Evolutionary conservation across 2,329 filamentous ascomycete genomes (phyloP), one percentile per base, ranked within the genome.

Genomic region (Orbilia ellipsospora): DNA sequence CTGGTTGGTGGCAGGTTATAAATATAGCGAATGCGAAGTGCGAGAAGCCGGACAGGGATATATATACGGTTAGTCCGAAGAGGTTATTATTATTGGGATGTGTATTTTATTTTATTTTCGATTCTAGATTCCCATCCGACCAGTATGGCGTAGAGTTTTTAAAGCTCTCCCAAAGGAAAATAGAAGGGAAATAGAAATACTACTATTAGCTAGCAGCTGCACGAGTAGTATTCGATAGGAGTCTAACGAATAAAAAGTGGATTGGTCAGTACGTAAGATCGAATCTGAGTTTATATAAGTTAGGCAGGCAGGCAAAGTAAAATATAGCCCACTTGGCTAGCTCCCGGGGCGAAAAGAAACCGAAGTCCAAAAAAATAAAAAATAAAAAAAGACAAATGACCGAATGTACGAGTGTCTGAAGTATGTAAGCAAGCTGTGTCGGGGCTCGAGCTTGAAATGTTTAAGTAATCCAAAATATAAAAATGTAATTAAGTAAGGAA

Each of bases 11-110:
- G 23, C 4, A 23, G 56, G 15, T 23, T 72, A 69, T 69, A 68
- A 68, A 54, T 61, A 68, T 20, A 13, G 48, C 54, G 70, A 60
- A 68, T 74, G 69, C 69, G 69, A 74, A 75, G 44, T 57, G 64
- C 72, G 59, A 69, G 56, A 26, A 23, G 18, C 16, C 20, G 23
- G 60, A 36, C 61, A 66, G 67, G 67, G 59, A 52, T 72, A 15
- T 44, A 31, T 12, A 4, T 62, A n/a, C 12, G 13, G 7, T 26
- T 45, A 16, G 16, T 28, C 18, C 23, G 55, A 42, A 59, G n/a
- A 4, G 55, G 10, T 23, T 15, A 42, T 16, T 20, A 40, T 40
- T n/a, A 55, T 61, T 61, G 20, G 55, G 23, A 18, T 28, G 16
- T 45, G 48, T 56, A 42, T 36, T 36, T 36, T 36, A 36, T 36